Percentiles rank a stretch among this genome's conserved stretches.
Evolutionary conservation across 768 basidiomycete genomes (phyloP).

Genomic region (Calvatia gigantea): DNA sequence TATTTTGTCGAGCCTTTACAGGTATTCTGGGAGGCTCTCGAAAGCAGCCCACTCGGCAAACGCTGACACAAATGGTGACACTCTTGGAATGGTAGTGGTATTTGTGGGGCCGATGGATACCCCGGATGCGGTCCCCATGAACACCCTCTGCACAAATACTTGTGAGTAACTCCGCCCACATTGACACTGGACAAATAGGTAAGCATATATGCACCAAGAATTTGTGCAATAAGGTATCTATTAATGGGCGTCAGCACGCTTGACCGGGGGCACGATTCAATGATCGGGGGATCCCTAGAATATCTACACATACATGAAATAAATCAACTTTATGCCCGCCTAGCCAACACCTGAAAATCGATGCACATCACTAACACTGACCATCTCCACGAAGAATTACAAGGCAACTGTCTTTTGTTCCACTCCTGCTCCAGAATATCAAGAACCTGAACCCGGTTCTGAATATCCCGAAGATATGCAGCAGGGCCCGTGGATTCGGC

Average conservation of each 20-base stretch:
- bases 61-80: neutral
- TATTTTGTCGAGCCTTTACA: neutral
- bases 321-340: neutral
- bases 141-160: neutral
- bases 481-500: neutral
- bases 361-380: neutral
- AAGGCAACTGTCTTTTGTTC: neutral
- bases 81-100: neutral
- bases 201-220: conserved; percentile 18
- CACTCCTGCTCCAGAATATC: neutral
- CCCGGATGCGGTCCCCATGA: conserved; percentile 10
- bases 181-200: conserved; percentile 14
- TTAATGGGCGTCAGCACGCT: neutral
- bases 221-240: conserved; percentile 19
- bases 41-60: neutral
- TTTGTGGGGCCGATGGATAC: conserved; percentile 11
- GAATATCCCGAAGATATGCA: neutral
- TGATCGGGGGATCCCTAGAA: conserved; percentile 14
- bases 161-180: neutral
- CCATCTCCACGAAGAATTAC: conserved; percentile 6
- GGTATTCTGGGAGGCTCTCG: neutral
- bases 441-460: neutral
- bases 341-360: neutral
- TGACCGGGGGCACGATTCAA: neutral
- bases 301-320: neutral